Percentiles rank a stretch among this genome's conserved stretches.
These are phyloP conservation scores for Mrakia frigida DNA, from an alignment of 768 basidiomycete species.

Conservation along the genomic window DNA sequence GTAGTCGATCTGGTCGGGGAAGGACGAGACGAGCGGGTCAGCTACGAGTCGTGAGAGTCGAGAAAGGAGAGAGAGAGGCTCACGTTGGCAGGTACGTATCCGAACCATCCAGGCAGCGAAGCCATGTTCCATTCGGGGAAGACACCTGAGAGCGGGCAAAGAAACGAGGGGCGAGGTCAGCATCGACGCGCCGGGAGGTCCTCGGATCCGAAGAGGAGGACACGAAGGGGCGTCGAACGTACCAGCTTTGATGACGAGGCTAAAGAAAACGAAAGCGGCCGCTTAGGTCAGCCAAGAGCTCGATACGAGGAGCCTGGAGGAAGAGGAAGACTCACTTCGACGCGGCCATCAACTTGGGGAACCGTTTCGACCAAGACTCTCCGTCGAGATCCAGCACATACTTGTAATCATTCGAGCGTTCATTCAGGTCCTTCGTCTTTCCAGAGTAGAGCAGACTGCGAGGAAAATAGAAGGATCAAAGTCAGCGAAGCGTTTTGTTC, in stretches of 20 bases:
- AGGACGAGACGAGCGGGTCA: background rate
- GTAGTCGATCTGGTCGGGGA: conserved; percentile 43
- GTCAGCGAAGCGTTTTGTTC: background rate
- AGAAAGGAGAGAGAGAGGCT: background rate
- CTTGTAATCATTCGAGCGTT: conserved; percentile 45
- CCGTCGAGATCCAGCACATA: conserved; percentile 47
- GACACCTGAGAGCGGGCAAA: conserved; percentile 33
- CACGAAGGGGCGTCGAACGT: background rate
- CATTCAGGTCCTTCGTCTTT: conserved; percentile 38
- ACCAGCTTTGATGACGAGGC: conserved; percentile 45
- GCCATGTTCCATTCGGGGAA: conserved; percentile 48
- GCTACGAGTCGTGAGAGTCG: background rate
- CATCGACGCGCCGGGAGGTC: background rate
- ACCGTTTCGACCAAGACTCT: conserved; percentile 46
- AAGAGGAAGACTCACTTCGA: conserved; percentile 40
- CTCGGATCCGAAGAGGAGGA: background rate
- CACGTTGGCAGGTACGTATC: conserved; percentile 44
- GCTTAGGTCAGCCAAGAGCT: background rate
- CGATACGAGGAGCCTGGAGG: background rate
- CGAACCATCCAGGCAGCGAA: conserved; percentile 45
- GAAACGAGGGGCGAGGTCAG: background rate
- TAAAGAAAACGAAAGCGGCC: conserved; percentile 17
- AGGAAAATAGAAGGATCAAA: background rate
- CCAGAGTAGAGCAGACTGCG: conserved; percentile 9
- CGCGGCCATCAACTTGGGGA: conserved; percentile 45